phyloP scores from a whole-genome alignment of 1,139 yeast genomes.

The Kluyveromyces sp. region DNA sequence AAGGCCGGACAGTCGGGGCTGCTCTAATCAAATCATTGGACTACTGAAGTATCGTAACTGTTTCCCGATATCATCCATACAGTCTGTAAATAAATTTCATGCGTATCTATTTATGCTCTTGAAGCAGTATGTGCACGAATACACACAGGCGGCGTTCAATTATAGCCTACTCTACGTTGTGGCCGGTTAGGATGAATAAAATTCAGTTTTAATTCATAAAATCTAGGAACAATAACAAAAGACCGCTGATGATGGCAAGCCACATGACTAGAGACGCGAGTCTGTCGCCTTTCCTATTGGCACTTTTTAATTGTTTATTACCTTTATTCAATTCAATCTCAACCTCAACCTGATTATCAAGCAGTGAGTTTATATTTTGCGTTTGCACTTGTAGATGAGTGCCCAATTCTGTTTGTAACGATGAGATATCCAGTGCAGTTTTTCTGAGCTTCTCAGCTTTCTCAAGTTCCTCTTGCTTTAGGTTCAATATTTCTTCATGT shows the following conservation, averaged over 20 bases:
- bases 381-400: slow-evolving; percentile 72
- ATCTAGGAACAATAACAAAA: slow-evolving; percentile 59
- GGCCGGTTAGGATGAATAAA: not conserved
- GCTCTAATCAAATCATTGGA: slow-evolving; percentile 37
- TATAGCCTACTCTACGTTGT: no score
- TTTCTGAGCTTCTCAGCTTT: slow-evolving; percentile 66
- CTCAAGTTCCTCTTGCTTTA: slow-evolving; percentile 60
- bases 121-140: no score
- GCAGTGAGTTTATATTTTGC: slow-evolving; percentile 57
- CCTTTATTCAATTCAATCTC: slow-evolving; percentile 66
- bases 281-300: slow-evolving; percentile 62
- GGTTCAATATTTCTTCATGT: slow-evolving; percentile 56
- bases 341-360: slow-evolving; percentile 67
- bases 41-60: slow-evolving; percentile 1
- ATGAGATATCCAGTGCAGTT: slow-evolving; percentile 73
- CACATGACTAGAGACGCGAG: slow-evolving; percentile 63
- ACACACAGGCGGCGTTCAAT: no score
- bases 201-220: slow-evolving; percentile 24
- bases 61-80: no score
- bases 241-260: slow-evolving; percentile 54
- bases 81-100: no score
- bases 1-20: slow-evolving; percentile 84
- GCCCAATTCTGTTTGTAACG: slow-evolving; percentile 70
- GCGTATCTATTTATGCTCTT: no score
- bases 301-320: slow-evolving; percentile 62